Base-by-base conservation (phyloP, 768 basidiomycete genomes). In the Naganishia antarctica region DNA sequence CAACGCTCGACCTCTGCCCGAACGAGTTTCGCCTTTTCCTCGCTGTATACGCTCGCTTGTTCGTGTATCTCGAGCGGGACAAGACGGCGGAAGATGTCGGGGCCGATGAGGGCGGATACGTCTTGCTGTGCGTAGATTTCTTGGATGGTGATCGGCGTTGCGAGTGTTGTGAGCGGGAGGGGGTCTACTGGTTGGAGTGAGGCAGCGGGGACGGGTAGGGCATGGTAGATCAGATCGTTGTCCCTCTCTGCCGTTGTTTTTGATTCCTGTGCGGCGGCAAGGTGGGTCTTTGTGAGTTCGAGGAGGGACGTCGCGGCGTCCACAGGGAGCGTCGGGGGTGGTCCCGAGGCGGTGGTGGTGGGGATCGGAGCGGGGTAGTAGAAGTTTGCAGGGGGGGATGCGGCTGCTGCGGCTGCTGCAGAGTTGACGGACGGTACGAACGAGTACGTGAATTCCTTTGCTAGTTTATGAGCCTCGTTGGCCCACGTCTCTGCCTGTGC, bases 221-320 rank as follows among this genome's bases (percentile, higher is more conserved):
- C 90, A 73, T 98, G 91, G 80, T 99, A 99, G 68, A 99, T 94
- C 58, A 99, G 84, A 73, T 98, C 94, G 76, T 98, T 98, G 79
- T 96, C 92, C 60, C 88, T 86, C 60, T 84, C 82, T 0, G 89
- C 89, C 67, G 91, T 88, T 59, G 78, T 79, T 73, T 85, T 86
- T 65, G 84, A 84, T 69, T 94, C 91, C 0, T 84, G 80, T 70
- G 88, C 87, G 47, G 92, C 80, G 4, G 87, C 84, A 4, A 86
- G 80, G 68, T 93, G 91, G 0, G 86, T 82, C 75, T 94, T 96
- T 8, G 87, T 86, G 57, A 91, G 86, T 59, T 93, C 91, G 29
- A 82, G 78, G 59, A 98, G 83, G 45, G 89, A 84, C 4, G 86
- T 79, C 0, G 86, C 88, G 0, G 91, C 86, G 72, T 99, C 96